Percentiles rank a stretch among this genome's conserved stretches.
phyloP scores from a whole-genome alignment of 768 basidiomycete genomes.

The Suillus decipiens region DNA sequence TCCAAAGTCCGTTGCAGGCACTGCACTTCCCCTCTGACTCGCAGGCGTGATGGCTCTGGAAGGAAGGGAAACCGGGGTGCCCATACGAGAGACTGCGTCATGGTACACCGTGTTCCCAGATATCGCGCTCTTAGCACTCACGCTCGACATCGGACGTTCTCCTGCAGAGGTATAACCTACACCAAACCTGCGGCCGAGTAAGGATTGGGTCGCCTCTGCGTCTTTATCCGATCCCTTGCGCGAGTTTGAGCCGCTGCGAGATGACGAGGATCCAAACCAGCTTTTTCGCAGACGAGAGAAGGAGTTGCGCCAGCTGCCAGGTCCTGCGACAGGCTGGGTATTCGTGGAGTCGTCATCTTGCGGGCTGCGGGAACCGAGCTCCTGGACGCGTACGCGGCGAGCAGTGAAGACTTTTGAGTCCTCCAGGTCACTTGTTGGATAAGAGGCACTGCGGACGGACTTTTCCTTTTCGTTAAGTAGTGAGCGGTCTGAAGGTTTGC shows the following conservation, averaged over 20 bases:
- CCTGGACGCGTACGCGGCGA: slow-evolving; percentile 42
- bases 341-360: slow-evolving; percentile 22
- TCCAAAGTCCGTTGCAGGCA: slow-evolving; percentile 9
- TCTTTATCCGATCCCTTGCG: slow-evolving; percentile 42
- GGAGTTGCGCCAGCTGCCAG: slow-evolving; percentile 36
- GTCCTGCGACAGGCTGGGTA: slow-evolving; percentile 24
- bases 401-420: slow-evolving; percentile 36
- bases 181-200: slow-evolving; percentile 35
- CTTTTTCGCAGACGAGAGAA: slow-evolving; percentile 53
- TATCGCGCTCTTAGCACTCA: slow-evolving; percentile 53
- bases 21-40: slow-evolving; percentile 23
- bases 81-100: slow-evolving; percentile 54
- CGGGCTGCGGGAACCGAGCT: slow-evolving; percentile 29
- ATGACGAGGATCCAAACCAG: slow-evolving; percentile 52
- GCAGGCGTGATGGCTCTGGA: slow-evolving; percentile 51
- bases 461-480: slow-evolving; percentile 35
- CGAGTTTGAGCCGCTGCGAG: slow-evolving; percentile 29
- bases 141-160: slow-evolving; percentile 56
- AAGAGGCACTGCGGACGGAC: slow-evolving; percentile 33
- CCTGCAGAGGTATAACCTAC: slow-evolving; percentile 42
- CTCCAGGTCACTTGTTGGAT: slow-evolving; percentile 35
- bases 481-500: slow-evolving; percentile 22
- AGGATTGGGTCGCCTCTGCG: slow-evolving; percentile 44
- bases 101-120: slow-evolving; percentile 63
- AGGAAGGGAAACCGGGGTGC: slow-evolving; percentile 43